Evolutionary conservation across 192 early-diverging fungal genomes (phyloP), one percentile per base, ranked within the genome.

Genomic region (Dissophora ornata): DNA sequence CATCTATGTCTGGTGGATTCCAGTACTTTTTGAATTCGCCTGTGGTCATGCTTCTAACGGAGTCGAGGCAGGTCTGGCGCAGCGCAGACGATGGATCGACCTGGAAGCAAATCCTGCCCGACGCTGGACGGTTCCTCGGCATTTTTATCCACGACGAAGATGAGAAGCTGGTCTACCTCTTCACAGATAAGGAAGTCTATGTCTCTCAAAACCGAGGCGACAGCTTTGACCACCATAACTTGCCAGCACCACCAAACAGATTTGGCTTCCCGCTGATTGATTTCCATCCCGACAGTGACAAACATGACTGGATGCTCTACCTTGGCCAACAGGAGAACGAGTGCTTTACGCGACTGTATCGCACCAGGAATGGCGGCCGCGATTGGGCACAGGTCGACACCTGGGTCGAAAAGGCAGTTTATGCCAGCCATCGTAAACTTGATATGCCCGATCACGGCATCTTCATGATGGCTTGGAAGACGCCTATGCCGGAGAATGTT

Each of bases 291-390:
- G 80, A 80, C 10, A 57, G 53, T 49, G 59, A 77, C 59, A 86
- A 98, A 60, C 75, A 86, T 8, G 95, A 98, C 69, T 98, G 94
- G 93, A 82, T 96, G 47, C 75, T 96, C 7, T 95, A 90, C 84
- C 79, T 95, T 8, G 93, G 89, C 24, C 89, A 91, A 34, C 84
- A 55, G 3, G 79, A 80, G 18, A 65, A 79, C 7, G 68, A 70
- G 21, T 94, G 91, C 75, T 88, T 91, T 79, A 90, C 95, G 3
- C 81, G 86, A 59, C 88, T 90, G 33, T 94, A 85, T 67, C 79
- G 87, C 34, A 92, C 94, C 22, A 74, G 84, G 26, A 86, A 96
- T 62, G 83, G 90, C 59, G 94, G 94, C 25, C 78, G 79, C 25
- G 77, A 64, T 18, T 98, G 95, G 95, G 82, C 73, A 33, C 71